phyloP scores from a whole-genome alignment of 257 asterid genomes.

The Jacaranda mimosifolia region DNA sequence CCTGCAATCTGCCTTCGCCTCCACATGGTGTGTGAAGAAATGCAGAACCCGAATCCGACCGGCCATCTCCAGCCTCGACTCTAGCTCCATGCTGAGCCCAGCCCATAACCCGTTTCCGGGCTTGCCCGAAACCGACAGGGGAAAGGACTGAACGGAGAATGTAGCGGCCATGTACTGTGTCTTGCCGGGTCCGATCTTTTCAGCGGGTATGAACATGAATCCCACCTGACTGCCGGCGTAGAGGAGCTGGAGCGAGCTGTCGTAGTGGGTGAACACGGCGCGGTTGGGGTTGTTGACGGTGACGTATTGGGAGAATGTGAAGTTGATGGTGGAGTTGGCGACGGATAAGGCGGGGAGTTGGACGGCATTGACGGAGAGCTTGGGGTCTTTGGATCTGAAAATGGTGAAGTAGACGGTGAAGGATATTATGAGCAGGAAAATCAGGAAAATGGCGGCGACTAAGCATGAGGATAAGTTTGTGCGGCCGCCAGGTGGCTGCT shows the following conservation, averaged over 20 bases:
- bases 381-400: constrained; percentile 73
- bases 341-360: constrained; percentile 77
- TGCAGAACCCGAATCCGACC: constrained; percentile 84
- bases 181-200: constrained; percentile 64
- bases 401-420: constrained; percentile 72
- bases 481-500: constrained; percentile 66
- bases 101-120: constrained; percentile 62
- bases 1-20: constrained; percentile 70
- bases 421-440: constrained; percentile 55
- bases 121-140: constrained; percentile 47
- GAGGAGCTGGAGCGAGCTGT: constrained; percentile 80
- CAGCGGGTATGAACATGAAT: constrained; percentile 91
- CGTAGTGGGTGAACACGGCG: constrained; percentile 83
- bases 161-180: constrained; percentile 84
- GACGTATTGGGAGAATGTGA: constrained; percentile 83
- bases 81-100: constrained; percentile 80
- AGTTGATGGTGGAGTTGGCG: constrained; percentile 66
- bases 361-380: constrained; percentile 71
- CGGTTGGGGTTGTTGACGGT: constrained; percentile 77
- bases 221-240: constrained; percentile 76
- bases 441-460: constrained; percentile 71
- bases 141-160: constrained; percentile 73
- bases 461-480: constrained; percentile 83
- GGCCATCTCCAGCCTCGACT: constrained; percentile 73
- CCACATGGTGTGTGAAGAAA: constrained; percentile 72